A percentile compares a stretch with the other conserved stretches of the same genome.
Evolutionary conservation across 306 rosid species (phyloP).

Genomic region (Rosa lucieae): DNA sequence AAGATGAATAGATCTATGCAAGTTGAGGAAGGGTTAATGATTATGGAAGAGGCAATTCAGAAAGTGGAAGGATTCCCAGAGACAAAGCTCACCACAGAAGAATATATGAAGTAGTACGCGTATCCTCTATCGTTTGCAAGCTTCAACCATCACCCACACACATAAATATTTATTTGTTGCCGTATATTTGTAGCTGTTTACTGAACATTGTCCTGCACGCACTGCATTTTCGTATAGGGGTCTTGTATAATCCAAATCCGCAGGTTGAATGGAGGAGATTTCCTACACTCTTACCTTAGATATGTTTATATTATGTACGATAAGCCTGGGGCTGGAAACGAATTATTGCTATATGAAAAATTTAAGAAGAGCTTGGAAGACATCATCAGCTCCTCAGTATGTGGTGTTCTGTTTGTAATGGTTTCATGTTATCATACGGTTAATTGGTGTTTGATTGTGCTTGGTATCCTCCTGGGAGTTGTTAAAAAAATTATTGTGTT

Average conservation of each 20-base stretch:
- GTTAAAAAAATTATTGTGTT: neutral
- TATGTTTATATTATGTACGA: neutral
- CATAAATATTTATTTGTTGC: neutral
- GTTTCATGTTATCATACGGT: neutral
- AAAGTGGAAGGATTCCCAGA: constrained; percentile 8
- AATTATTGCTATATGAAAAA: neutral
- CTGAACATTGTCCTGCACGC: neutral
- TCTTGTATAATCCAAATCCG: neutral
- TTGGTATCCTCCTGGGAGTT: neutral
- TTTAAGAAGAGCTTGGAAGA: constrained; percentile 7
- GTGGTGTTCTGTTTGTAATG: neutral
- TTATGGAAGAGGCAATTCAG: constrained; percentile 6
- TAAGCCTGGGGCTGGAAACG: neutral
- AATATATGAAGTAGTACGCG: neutral
- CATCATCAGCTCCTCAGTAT: neutral
- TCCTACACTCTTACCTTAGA: neutral
- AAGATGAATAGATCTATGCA: neutral
- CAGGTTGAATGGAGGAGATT: neutral
- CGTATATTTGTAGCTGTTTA: neutral
- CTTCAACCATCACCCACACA: neutral
- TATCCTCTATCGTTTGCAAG: neutral
- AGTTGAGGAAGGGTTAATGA: neutral
- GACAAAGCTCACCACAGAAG: constrained; percentile 4
- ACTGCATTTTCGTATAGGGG: neutral
- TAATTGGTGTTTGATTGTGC: neutral